Base-by-base conservation (phyloP, 352 stramenopile species). In the Paralagenidium karlingii region DNA sequence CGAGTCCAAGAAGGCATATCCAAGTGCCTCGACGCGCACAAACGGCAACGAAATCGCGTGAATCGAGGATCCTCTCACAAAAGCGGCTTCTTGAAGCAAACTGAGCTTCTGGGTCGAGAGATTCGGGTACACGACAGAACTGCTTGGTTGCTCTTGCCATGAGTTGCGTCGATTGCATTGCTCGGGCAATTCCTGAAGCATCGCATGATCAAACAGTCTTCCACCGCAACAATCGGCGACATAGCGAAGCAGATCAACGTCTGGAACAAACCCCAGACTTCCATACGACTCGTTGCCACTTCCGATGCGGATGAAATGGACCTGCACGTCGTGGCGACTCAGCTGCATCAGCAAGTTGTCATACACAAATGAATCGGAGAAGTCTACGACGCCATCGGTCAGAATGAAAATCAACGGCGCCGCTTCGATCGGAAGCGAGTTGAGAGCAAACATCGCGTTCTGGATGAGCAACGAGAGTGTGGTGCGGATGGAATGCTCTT, bases 291-390 rank as follows among this genome's bases (percentile, higher is more conserved):
- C 66, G 27, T 70, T 71, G 30, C 63, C 45, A 2, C 56, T 51
- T 13, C 68, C 66, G 20, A 91, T 60, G 2, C 68, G 64, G 30
- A 94, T 57, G 37, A 90, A 89, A 40, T 91, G 66, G 31, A 77
- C 91, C 30, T 87, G 67, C 32, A 91, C 76, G 49, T 94, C 75
- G 44, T 94, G 80, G 5, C 80, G 76, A 31, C 80, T 68, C n/a
- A 94, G 68, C 30, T 94, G 77, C 80, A 91, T 91, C 22, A 91
- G 51, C 30, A 94, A 44, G 24, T 76, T 83, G 52, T 94, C 80
- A 30, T 94, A 94, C 3, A 68, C 70, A 44, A 78, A 88, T 5
- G 64, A 62, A 27, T 90, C 55, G 15, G 63, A 63, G 9, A 88
- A 40, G 56, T 91, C 77, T n/a, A 90, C 58, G 22, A 94, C 80